Evolutionary conservation across 2,329 filamentous ascomycete species (phyloP).

Genomic region (Microdochium bolleyi): DNA sequence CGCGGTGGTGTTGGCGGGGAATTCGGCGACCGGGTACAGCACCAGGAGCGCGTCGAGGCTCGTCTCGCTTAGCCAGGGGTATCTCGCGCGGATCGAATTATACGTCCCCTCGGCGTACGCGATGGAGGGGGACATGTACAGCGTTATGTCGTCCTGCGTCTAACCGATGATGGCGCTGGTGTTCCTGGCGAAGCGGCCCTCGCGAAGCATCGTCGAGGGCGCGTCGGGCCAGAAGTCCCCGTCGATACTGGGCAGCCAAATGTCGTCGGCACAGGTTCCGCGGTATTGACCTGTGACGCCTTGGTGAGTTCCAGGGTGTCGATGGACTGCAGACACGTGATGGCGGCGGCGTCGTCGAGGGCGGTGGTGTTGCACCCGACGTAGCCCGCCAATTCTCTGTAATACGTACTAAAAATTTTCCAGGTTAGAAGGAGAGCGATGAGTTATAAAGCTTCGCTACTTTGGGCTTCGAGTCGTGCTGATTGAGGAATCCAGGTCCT

Average conservation of each 20-base stretch:
- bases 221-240: slow-evolving; percentile 29
- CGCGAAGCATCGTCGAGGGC: slow-evolving; percentile 20
- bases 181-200: slow-evolving; percentile 30
- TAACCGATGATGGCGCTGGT: slow-evolving; percentile 33
- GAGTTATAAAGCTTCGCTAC: background rate
- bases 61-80: slow-evolving; percentile 22
- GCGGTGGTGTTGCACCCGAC: slow-evolving; percentile 12
- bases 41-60: slow-evolving; percentile 30
- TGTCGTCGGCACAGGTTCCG: slow-evolving; percentile 33
- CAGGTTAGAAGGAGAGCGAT: background rate
- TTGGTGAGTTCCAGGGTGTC: background rate
- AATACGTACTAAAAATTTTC: background rate
- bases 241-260: slow-evolving; percentile 36
- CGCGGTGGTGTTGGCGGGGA: slow-evolving; percentile 24
- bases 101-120: slow-evolving; percentile 27
- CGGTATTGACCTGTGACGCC: slow-evolving; percentile 15
- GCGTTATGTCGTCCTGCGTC: slow-evolving; percentile 33
- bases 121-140: slow-evolving; percentile 31
- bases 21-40: slow-evolving; percentile 42
- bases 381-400: slow-evolving; percentile 19
- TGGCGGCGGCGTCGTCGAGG: background rate
- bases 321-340: background rate
- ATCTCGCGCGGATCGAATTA: slow-evolving; percentile 29
- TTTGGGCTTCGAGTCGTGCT: background rate
- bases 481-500: background rate